These are phyloP conservation scores for Cadophora sp. DNA, from an alignment of 2,329 filamentous ascomycete genomes.

Conservation along the genomic window DNA sequence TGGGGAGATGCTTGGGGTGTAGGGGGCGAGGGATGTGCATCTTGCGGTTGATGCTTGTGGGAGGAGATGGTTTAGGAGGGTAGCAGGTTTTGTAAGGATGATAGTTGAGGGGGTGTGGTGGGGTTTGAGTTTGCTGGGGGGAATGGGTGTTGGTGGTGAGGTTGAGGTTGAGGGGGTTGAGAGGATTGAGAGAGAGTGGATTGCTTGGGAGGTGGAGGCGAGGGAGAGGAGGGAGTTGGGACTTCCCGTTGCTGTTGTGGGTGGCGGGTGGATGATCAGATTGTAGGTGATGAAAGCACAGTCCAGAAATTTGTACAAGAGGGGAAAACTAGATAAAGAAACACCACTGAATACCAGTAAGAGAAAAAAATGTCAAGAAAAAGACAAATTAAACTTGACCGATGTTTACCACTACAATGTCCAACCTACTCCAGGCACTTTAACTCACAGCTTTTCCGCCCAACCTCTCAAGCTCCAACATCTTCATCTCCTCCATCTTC, in stretches of 20 bases:
- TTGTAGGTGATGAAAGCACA: too few relatives aligned
- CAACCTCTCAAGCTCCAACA: slow-evolving; percentile 49
- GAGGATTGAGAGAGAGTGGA: not conserved
- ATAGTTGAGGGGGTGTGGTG: not conserved
- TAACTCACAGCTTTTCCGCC: not conserved
- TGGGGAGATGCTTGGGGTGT: too few relatives aligned
- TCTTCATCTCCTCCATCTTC: slow-evolving; percentile 52
- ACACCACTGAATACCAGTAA: too few relatives aligned
- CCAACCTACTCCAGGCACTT: not conserved
- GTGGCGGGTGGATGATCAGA: not conserved
- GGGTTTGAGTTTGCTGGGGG: not conserved
- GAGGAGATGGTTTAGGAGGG: not conserved
- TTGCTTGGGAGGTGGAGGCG: slow-evolving; percentile 3
- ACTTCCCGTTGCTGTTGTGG: not conserved
- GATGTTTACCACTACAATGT: not conserved
- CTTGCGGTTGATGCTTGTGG: not conserved
- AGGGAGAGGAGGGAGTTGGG: slow-evolving; percentile 1
- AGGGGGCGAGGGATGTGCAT: slow-evolving; percentile 10
- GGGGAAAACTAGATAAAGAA: too few relatives aligned
- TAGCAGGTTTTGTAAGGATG: too few relatives aligned
- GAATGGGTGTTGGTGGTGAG: not conserved
- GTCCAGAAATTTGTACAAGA: too few relatives aligned
- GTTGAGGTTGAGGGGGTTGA: too few relatives aligned
- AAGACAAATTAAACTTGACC: too few relatives aligned
- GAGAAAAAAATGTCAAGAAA: too few relatives aligned